phyloP scores from a whole-genome alignment of 2,329 filamentous ascomycete genomes.

The Colletotrichum plurivorum region DNA sequence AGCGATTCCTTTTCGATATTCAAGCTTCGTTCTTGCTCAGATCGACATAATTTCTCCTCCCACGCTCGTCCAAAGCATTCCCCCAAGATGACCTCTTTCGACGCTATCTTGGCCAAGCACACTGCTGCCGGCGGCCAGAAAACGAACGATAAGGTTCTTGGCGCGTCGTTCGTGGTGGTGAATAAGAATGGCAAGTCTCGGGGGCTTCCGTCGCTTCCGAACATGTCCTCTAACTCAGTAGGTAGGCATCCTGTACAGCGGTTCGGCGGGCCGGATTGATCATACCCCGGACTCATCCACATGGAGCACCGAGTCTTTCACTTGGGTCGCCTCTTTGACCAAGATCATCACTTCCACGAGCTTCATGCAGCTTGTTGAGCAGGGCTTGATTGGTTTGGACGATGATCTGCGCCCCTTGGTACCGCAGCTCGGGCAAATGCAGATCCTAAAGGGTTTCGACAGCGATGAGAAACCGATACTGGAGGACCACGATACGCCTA shows the following conservation, averaged over 20 bases:
- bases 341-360: conserved; percentile 57
- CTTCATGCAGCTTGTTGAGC: conserved; percentile 58
- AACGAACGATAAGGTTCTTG: conserved; percentile 51
- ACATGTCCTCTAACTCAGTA: background rate
- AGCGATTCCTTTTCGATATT: background rate
- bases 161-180: conserved; percentile 53
- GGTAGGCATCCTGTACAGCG: conserved; percentile 52
- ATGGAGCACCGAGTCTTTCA: conserved; percentile 52
- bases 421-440: conserved; percentile 51
- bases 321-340: conserved; percentile 58
- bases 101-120: conserved; percentile 48
- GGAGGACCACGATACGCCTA: conserved; percentile 51
- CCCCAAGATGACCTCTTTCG: conserved; percentile 15
- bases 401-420: conserved; percentile 52
- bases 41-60: background rate
- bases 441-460: conserved; percentile 56
- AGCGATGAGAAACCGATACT: conserved; percentile 53
- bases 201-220: background rate
- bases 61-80: too few species aligned
- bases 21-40: background rate
- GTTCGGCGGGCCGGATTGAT: conserved; percentile 53
- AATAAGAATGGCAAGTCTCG: conserved; percentile 48
- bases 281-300: conserved; percentile 46
- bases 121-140: conserved; percentile 47
- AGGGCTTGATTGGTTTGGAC: conserved; percentile 51